These are phyloP conservation scores for Dichotomocladium elegans DNA, from an alignment of 371 early-diverging fungal species.

Conservation along the genomic window DNA sequence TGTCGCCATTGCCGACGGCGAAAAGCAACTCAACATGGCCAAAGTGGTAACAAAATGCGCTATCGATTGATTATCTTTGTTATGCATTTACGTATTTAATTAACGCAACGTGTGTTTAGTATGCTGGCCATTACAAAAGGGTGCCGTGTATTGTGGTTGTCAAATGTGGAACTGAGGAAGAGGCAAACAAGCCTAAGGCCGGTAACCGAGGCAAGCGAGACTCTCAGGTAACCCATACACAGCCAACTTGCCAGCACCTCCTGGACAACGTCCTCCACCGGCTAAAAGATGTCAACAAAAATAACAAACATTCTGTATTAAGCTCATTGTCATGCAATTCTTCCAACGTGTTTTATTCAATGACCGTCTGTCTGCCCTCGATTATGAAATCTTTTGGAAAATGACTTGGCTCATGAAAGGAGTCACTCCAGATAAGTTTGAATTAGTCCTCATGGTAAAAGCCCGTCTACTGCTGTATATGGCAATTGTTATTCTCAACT, in stretches of 20 bases:
- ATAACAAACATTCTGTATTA: too few relatives aligned
- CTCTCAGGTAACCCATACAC: slow-evolving; percentile 76
- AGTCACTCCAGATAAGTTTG: slow-evolving; percentile 88
- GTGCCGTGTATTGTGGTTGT: slow-evolving; percentile 87
- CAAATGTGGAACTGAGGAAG: slow-evolving; percentile 84
- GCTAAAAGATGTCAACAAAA: too few relatives aligned
- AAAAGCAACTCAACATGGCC: slow-evolving; percentile 90
- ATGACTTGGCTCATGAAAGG: slow-evolving; percentile 76
- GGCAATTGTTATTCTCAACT: too few relatives aligned
- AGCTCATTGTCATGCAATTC: slow-evolving; percentile 91
- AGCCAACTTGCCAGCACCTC: too few relatives aligned
- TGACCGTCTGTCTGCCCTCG: slow-evolving; percentile 92
- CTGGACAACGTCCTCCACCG: too few relatives aligned
- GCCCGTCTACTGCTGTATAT: too few relatives aligned
- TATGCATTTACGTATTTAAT: too few relatives aligned
- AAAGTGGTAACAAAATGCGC: too few relatives aligned
- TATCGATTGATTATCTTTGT: too few relatives aligned
- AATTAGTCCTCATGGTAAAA: slow-evolving; percentile 88
- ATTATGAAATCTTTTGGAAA: slow-evolving; percentile 93
- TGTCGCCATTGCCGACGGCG: slow-evolving; percentile 88
- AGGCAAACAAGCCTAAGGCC: slow-evolving; percentile 62
- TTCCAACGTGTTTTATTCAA: slow-evolving; percentile 89
- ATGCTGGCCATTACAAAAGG: slow-evolving; percentile 88
- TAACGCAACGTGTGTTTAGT: slow-evolving; percentile 69
- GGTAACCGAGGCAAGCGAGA: slow-evolving; percentile 99